phyloP scores from a whole-genome alignment of 2,329 filamentous ascomycete species.

The Diplodia intermedia region DNA sequence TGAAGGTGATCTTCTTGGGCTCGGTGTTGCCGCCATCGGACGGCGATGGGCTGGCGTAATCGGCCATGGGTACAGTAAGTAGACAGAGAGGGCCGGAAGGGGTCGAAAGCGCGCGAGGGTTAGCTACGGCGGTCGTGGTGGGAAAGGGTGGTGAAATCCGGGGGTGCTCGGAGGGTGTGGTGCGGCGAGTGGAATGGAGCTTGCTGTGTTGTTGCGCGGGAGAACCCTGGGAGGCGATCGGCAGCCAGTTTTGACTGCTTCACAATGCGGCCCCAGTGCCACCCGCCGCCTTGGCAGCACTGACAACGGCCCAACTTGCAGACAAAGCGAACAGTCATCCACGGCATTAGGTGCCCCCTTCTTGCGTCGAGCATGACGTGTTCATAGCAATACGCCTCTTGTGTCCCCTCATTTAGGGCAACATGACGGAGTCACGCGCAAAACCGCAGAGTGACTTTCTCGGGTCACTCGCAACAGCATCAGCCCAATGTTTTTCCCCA shows the following conservation, averaged over 20 bases:
- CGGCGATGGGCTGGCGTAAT: conserved; percentile 39
- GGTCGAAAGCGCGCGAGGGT: not conserved
- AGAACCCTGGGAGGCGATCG: conserved; percentile 26
- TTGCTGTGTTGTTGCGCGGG: conserved; percentile 22
- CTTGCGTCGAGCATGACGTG: not conserved
- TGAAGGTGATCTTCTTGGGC: conserved; percentile 84
- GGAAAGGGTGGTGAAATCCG: not conserved
- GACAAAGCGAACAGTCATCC: conserved; percentile 9
- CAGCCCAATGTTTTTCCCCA: not conserved
- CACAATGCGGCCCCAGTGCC: conserved; percentile 14
- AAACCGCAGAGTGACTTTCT: not conserved
- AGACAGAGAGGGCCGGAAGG: not conserved
- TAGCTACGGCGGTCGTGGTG: not conserved
- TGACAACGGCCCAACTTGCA: not conserved
- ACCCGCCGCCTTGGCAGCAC: conserved; percentile 12
- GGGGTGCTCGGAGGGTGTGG: conserved; percentile 5
- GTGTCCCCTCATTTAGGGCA: not conserved
- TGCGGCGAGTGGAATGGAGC: conserved; percentile 11
- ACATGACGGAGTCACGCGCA: conserved; percentile 2
- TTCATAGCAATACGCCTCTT: not conserved
- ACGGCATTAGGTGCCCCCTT: not conserved
- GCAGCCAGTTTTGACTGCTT: conserved; percentile 20
- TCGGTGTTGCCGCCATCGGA: conserved; percentile 46
- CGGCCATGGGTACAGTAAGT: conserved; percentile 17
- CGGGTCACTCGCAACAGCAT: too few relatives aligned